Base-by-base conservation (phyloP, 164 flowering plant genomes). In the Piper betle region DNA sequence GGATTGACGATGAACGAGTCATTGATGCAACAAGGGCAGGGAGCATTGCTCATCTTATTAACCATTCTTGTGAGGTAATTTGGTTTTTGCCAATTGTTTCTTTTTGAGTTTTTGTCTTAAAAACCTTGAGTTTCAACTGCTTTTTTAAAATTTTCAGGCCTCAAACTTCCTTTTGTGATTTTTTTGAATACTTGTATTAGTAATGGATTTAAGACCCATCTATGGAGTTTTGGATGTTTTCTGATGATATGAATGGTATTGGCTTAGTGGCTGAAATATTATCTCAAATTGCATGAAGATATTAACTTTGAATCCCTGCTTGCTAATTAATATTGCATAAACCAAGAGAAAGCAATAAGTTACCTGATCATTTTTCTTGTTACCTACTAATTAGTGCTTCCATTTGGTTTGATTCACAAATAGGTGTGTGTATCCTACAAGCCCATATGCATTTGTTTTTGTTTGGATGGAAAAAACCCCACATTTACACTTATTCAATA, bases 1-100 rank as follows among this genome's bases (percentile, higher is more conserved):
- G 96, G 55, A 81, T 93, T 65, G 92, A 87, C 73, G 87, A 90
- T 73, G 93, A 90, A 54, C 86, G 89, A 62, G 99, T 93, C n/a
- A 81, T 93, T 69, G 99, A 93, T 82, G 99, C 99, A 41, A 93
- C 99, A 38, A 79, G 89, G 69, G 92, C 97, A 5, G 99, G 99
- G 65, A 90, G 96, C 81, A 86, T 93, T 53, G 99, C 99, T 67
- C 99, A 93, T 79, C 69, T 93, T 55, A 90, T 93, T 62, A 93
- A 93, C 73, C 99, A 93, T 66, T 93, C 97, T 57, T 93, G 99
- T 72, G 97, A 86, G 69, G 98, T 93, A 71, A 60, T 46, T 57
- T 39, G 18, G 17, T 53, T 42, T 46, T 53, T 17, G 55, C 7
- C 50, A 65, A 57, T 33, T 43, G 60, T 41, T 37, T 55, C 17